A percentile compares a stretch with the other conserved stretches of the same genome.
Conservation (phyloP, 2,329 filamentous ascomycete species). For the Aspergillus aculeatinus region DNA sequence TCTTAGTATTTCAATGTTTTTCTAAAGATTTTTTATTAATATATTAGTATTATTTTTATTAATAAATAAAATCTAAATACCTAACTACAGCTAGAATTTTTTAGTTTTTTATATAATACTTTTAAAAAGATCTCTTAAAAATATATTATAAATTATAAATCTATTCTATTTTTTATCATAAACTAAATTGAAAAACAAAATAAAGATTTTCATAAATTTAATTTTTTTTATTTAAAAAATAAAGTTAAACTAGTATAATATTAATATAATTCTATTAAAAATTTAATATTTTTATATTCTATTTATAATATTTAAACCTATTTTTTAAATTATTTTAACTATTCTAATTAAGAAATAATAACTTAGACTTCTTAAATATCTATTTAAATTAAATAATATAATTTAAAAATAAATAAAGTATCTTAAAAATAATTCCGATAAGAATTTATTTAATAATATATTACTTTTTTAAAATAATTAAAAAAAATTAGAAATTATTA, state of each 20-base stretch:
- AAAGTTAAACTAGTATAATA: neutral
- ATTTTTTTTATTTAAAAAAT: neutral
- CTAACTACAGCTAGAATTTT: neutral
- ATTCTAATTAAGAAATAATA: too few species aligned
- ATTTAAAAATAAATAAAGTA: too few species aligned
- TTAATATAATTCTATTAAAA: constrained; percentile 3
- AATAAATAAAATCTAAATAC: too few species aligned
- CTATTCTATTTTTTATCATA: constrained; percentile 2
- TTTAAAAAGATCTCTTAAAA: neutral
- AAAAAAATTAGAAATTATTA: too few species aligned
- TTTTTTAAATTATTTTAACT: too few species aligned
- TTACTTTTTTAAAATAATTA: too few species aligned
- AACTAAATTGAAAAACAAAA: constrained; percentile 5
- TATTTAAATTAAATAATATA: too few species aligned
- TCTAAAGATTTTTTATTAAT: neutral
- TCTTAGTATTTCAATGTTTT: neutral
- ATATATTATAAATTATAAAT: constrained; percentile 4
- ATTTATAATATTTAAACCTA: too few species aligned
- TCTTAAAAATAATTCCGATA: too few species aligned
- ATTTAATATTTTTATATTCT: constrained; percentile 12
- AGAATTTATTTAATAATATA: too few species aligned
- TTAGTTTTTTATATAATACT: neutral
- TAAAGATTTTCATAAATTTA: constrained; percentile 11
- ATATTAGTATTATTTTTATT: constrained; percentile 2
- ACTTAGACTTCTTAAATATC: too few species aligned